These are phyloP conservation scores for Naegleria gruberi DNA, from an alignment of 208 protist genomes.

Conservation along the genomic window DNA sequence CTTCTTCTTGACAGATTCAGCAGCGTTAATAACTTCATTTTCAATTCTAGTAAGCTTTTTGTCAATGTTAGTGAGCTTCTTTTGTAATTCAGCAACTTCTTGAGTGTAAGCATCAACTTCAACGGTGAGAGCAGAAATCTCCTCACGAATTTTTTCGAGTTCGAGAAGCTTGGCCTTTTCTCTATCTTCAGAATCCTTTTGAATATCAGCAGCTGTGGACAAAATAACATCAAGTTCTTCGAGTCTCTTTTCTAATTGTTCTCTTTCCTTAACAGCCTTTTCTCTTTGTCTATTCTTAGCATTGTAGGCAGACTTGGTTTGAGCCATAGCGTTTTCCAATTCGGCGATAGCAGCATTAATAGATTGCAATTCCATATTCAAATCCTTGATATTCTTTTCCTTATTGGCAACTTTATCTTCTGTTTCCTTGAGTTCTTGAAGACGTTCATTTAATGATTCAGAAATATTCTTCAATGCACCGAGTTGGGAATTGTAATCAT, in stretches of 20 bases:
- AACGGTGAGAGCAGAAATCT: not conserved
- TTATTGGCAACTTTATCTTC: not conserved
- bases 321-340: not conserved
- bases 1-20: not conserved
- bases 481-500: not conserved
- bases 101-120: not conserved
- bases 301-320: not conserved
- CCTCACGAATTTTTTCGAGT: not conserved
- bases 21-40: not conserved
- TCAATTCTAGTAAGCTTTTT: not conserved
- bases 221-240: not conserved
- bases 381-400: not conserved
- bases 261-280: not conserved
- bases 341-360: not conserved
- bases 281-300: not conserved
- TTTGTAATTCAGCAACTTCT: not conserved
- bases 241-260: not conserved
- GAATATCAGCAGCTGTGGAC: not conserved
- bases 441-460: not conserved
- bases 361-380: not conserved
- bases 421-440: not conserved
- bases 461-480: not conserved
- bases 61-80: not conserved
- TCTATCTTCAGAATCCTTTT: not conserved
- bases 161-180: not conserved